Evolutionary conservation across 192 early-diverging fungal species (phyloP), one percentile per base, ranked within the genome.

Genomic region (Linnemannia exigua): DNA sequence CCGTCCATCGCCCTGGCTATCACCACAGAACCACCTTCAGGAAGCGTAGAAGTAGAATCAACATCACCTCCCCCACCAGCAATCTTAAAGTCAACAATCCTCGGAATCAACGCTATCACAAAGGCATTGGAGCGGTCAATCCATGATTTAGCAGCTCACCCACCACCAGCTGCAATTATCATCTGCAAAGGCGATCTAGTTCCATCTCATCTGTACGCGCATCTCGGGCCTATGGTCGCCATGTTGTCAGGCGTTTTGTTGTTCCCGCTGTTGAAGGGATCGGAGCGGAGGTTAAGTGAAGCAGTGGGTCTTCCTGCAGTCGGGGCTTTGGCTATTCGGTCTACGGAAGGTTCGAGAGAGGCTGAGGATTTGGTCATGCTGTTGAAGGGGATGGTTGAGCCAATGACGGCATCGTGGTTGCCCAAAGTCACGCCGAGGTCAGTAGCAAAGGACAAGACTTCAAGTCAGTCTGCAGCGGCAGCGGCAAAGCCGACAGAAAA

Each of bases 61-160:
- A 14, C 33, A 54, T 52, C 58, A 69, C 25, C 41, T 22, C 58
- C 70, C 7, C 71, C 67, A 36, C 78, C 84, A 19, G 41, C 25
- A 11, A 80, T 86, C 15, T 28, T 76, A 47, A 19, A 51, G 22
- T 74, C 67, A 0, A 47, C 52, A 8, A 67, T 67, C 2, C 76
- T 86, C 19, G 84, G 84, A 11, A 86, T 86, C 75, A 86, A 86
- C 17, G 67, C 84, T 2, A 71, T 86, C 8, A 86, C 84, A 44
- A 86, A 79, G 38, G 48, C 68, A 16, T 20, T 86, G 28, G 84
- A 86, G 46, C 36, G 78, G 35, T 86, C 84, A 20, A 79, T 86
- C 31, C 74, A 80, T n/a, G 33, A 86, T 38, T 31, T 77, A 7
- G 28, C 36, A 2, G 19, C 61, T 3, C 28, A 77, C 36, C 70